Conservation (phyloP, 2,329 filamentous ascomycete genomes). For the Elsinoe fawcettii region DNA sequence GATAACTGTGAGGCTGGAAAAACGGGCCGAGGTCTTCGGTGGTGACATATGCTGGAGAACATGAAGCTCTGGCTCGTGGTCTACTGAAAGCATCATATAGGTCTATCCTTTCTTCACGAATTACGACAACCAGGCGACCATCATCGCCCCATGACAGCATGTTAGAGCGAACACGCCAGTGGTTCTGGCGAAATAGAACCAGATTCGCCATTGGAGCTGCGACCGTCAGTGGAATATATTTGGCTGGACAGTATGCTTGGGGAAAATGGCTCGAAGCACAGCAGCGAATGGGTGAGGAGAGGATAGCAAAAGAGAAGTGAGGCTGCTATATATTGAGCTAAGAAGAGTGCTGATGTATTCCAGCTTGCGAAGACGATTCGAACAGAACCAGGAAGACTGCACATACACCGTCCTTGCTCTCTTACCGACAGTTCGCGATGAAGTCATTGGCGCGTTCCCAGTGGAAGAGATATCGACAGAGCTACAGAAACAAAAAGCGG, state of each 20-base stretch:
- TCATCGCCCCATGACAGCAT: conserved; percentile 34
- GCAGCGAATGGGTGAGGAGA: conserved; percentile 92
- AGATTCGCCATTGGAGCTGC: conserved; percentile 82
- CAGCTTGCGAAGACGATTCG: conserved; percentile 88
- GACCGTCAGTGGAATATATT: conserved; percentile 80
- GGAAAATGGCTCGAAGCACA: conserved; percentile 86
- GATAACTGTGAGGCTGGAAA: background rate
- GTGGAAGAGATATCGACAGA: conserved; percentile 91
- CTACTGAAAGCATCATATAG: background rate
- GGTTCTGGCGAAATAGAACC: conserved; percentile 86
- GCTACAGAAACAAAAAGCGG: conserved; percentile 84
- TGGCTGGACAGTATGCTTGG: conserved; percentile 87
- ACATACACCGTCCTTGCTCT: conserved; percentile 96
- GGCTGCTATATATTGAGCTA: background rate
- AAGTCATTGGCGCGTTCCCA: conserved; percentile 77
- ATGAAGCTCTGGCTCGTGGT: background rate
- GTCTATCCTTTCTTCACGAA: background rate
- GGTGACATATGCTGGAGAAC: background rate
- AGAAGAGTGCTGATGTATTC: conserved; percentile 13
- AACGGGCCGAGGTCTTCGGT: background rate
- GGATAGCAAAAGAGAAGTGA: conserved; percentile 93
- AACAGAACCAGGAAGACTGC: conserved; percentile 98
- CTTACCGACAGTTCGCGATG: conserved; percentile 81
- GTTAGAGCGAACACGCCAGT: conserved; percentile 71
- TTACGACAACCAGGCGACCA: background rate